Base-by-base conservation (phyloP, 441 rosid genomes). In the Adansonia grandidieri region DNA sequence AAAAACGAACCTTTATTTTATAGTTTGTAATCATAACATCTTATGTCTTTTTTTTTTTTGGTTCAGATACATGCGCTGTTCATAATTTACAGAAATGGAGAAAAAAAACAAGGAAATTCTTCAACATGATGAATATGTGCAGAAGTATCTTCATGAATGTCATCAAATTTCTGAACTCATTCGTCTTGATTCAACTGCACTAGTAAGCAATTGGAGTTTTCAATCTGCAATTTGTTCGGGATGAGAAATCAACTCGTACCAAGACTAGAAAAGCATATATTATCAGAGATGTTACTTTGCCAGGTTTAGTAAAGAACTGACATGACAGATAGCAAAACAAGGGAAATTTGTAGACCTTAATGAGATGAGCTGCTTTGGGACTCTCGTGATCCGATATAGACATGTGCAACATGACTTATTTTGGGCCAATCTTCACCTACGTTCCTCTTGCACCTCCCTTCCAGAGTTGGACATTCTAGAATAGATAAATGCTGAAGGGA, bases 401-500 rank as follows among this genome's bases (percentile, higher is more conserved):
- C 63, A 62, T 75, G 66, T 0, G 82, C 37, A 19, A 80, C 64
- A 28, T 74, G 83, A 8, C 42, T 45, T 75, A 82, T 60, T 58
- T 82, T 74, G 17, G 57, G 65, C 87, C 85, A 82, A 51, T 78
- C 83, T 53, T 75, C 79, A 22, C 80, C 78, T 5, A 0, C 9
- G 1, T 66, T 64, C 42, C 17, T 58, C 51, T 44, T 62, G 51
- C 80, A 80, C 24, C 76, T 32, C 73, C 77, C 74, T 56, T 76
- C 79, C 47, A 84, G 71, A 6, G 51, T 13, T 1, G 78, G 81
- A 75, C 87, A 80, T 7, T 77, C 85, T 51, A 57, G 77, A 32
- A 84, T 84, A 9, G 84, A 81, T 54, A 84, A 73, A 74, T 77
- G 79, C 54, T 79, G 86, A 20, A 81, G 86, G 15, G 81, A 65